phyloP scores from a whole-genome alignment of 345 rosid species.

The Citrus maxima region DNA sequence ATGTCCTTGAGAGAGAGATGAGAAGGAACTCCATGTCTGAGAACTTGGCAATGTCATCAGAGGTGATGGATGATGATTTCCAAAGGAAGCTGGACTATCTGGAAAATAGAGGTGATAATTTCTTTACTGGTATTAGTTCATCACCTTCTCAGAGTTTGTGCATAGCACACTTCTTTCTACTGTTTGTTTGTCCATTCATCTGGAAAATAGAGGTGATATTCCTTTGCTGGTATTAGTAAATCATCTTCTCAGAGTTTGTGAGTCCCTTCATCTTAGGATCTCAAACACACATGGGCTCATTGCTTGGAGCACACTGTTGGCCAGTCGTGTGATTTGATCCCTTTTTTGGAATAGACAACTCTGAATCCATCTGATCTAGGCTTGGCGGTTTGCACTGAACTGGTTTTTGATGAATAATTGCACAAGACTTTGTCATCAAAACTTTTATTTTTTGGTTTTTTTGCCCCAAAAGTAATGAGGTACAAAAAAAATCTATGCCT shows the following conservation, averaged over 20 bases:
- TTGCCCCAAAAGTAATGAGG: background rate
- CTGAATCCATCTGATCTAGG: background rate
- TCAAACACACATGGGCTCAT: background rate
- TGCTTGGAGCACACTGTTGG: background rate
- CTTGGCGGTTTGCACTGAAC: background rate
- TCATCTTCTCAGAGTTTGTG: background rate
- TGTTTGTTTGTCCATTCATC: background rate
- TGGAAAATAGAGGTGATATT: no score
- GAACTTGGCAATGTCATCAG: background rate
- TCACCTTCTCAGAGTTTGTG: background rate
- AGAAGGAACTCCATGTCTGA: constrained; percentile 17
- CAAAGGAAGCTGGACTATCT: no score
- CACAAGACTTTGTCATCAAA: background rate
- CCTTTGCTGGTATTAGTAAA: background rate
- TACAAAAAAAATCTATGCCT: background rate
- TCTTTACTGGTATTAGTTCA: background rate
- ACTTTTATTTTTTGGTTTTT: no score
- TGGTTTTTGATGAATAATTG: background rate
- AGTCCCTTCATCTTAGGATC: background rate
- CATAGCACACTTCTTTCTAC: background rate
- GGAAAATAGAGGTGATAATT: background rate
- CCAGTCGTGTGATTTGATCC: no score
- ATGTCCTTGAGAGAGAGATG: constrained; percentile 31
- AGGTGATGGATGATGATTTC: no score
- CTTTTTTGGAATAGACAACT: no score